Conservation (phyloP, 345 rosid genomes). For the Rhodomyrtus tomentosa region DNA sequence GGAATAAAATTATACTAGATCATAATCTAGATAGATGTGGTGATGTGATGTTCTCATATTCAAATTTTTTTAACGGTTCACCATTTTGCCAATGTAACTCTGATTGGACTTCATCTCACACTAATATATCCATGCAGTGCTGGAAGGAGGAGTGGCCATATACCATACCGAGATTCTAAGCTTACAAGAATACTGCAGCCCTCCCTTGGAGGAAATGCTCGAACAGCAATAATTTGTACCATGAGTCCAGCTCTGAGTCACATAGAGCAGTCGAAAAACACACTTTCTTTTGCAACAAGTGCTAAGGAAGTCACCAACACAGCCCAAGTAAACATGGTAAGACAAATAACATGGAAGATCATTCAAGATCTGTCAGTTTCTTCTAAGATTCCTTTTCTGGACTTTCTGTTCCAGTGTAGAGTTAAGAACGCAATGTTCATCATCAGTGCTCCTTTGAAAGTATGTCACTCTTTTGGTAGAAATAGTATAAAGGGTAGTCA, state of each 20-base stretch:
- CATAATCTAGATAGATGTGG: not conserved
- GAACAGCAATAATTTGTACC: constrained; percentile 93
- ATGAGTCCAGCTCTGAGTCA: constrained; percentile 92
- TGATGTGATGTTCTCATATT: not conserved
- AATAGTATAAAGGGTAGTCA: not conserved
- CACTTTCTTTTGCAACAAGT: constrained; percentile 76
- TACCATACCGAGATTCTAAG: constrained; percentile 95
- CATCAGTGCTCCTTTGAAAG: not conserved
- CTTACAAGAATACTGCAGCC: constrained; percentile 91
- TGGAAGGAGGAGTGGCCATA: constrained; percentile 53
- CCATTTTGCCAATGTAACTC: not conserved
- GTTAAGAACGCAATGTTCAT: not conserved
- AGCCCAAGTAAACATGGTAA: constrained; percentile 88
- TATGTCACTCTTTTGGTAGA: not conserved
- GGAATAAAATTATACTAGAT: not conserved
- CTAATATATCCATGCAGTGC: constrained; percentile 42
- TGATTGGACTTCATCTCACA: not conserved
- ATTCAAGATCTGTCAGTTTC: not conserved
- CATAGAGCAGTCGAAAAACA: constrained; percentile 84
- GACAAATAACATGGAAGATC: constrained; percentile 1
- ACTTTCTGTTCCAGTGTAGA: not conserved
- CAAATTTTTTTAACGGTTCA: not conserved
- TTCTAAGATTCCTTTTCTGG: not conserved
- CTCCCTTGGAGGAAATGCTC: constrained; percentile 97
- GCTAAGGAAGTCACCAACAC: constrained; percentile 94